phyloP scores from a whole-genome alignment of 2,329 filamentous ascomycete species.

The Alternaria solani region DNA sequence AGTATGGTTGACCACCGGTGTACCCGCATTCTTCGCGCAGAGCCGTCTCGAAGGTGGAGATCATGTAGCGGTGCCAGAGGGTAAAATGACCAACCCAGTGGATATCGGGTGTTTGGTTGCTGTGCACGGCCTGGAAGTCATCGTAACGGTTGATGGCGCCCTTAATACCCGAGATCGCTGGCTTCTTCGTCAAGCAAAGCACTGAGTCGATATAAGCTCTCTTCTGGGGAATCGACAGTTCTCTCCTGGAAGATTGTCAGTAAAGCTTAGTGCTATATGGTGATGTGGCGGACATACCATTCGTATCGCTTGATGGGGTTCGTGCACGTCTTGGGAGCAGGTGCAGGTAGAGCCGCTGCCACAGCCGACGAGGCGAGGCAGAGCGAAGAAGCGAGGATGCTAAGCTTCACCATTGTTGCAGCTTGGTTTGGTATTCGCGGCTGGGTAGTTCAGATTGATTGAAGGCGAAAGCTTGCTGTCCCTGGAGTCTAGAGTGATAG shows the following conservation, averaged over 20 bases:
- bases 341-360: too few species aligned
- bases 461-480: too few species aligned
- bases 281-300: too few species aligned
- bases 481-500: too few species aligned
- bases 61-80: conserved; percentile 36
- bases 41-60: conserved; percentile 33
- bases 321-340: too few species aligned
- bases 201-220: conserved; percentile 37
- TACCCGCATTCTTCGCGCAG: conserved; percentile 35
- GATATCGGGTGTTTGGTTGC: conserved; percentile 29
- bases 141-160: conserved; percentile 33
- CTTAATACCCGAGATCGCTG: conserved; percentile 25
- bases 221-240: conserved; percentile 25
- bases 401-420: too few species aligned
- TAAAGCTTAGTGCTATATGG: too few species aligned
- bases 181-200: conserved; percentile 29
- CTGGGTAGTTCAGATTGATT: too few species aligned
- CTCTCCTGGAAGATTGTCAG: conserved; percentile 20
- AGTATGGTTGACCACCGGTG: conserved; percentile 47
- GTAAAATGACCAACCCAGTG: conserved; percentile 38
- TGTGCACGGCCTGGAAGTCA: conserved; percentile 35
- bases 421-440: too few species aligned
- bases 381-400: too few species aligned
- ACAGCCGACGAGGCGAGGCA: too few species aligned
- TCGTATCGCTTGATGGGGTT: too few species aligned